Evolutionary conservation across 192 early-diverging fungal species (phyloP).

Genomic region (Dispira parvispora): DNA sequence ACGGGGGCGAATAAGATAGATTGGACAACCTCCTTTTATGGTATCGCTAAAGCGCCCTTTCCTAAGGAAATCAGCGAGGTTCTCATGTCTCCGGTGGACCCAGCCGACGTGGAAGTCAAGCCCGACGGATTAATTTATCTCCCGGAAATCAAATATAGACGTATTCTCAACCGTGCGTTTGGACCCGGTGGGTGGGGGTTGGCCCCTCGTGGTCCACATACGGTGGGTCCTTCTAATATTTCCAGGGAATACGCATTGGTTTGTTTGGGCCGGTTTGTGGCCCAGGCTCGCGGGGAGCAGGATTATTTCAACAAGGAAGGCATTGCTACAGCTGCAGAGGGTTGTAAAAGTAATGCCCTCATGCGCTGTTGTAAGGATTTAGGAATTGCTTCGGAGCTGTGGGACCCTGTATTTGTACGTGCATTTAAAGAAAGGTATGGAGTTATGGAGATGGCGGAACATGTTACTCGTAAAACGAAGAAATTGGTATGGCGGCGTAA

Average conservation of each 20-base stretch:
- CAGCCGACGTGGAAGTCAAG: constrained; percentile 63
- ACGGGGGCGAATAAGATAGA: background rate
- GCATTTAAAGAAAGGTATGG: constrained; percentile 73
- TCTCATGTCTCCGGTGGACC: constrained; percentile 37
- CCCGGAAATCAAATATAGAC: constrained; percentile 95
- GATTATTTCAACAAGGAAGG: constrained; percentile 66
- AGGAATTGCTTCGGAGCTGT: constrained; percentile 77
- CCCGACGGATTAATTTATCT: constrained; percentile 90
- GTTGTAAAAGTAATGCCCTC: constrained; percentile 80
- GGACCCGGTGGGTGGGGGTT: constrained; percentile 81
- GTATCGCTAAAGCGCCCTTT: constrained; percentile 47
- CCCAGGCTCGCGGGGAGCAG: constrained; percentile 87
- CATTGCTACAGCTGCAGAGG: constrained; percentile 72
- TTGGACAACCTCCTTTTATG: constrained; percentile 41
- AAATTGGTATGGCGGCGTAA: constrained; percentile 80
- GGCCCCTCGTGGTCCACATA: constrained; percentile 81
- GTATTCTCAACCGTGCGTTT: constrained; percentile 86
- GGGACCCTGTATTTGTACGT: constrained; percentile 81
- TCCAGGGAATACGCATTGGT: constrained; percentile 88
- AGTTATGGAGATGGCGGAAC: constrained; percentile 55
- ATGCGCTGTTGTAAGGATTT: constrained; percentile 97
- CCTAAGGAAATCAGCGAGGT: constrained; percentile 36
- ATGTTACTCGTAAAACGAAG: constrained; percentile 53
- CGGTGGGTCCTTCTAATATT: constrained; percentile 52
- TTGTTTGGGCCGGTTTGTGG: constrained; percentile 74